Evolutionary conservation across 495 filamentous ascomycete species (phyloP).

Genomic region (Penicillium angulare): DNA sequence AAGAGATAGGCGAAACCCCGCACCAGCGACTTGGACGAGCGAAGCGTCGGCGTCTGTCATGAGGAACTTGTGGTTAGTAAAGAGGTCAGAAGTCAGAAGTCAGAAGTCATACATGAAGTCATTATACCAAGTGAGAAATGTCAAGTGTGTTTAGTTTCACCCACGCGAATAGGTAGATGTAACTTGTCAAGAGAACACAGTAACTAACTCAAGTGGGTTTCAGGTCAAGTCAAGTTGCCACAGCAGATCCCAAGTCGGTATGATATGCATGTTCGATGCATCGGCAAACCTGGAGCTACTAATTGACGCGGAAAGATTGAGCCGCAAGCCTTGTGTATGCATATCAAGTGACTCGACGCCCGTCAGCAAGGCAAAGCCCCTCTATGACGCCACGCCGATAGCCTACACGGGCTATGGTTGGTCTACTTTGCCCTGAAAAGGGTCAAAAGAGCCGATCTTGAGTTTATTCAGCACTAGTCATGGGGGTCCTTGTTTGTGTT

Average conservation of each 20-base stretch:
- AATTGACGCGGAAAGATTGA: slow-evolving; percentile 6
- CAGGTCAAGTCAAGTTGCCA: slow-evolving; percentile 8
- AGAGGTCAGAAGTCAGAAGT: no score
- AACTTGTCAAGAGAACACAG: no score
- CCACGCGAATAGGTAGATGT: no score
- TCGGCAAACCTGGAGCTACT: neutral
- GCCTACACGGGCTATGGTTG: slow-evolving; percentile 8
- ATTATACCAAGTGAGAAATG: no score
- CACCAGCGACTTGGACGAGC: slow-evolving; percentile 37
- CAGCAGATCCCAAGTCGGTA: slow-evolving; percentile 3
- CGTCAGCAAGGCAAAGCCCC: slow-evolving; percentile 11
- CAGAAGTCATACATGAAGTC: no score
- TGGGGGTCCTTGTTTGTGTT: no score
- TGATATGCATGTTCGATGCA: slow-evolving; percentile 1
- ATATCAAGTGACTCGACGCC: slow-evolving; percentile 29
- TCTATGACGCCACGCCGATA: slow-evolving; percentile 25
- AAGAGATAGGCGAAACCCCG: slow-evolving; percentile 44
- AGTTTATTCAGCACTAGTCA: neutral
- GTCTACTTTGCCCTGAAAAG: neutral
- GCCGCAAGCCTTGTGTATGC: slow-evolving; percentile 18
- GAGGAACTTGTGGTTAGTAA: slow-evolving; percentile 1
- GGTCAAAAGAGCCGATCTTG: slow-evolving; percentile 17
- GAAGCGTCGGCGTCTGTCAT: slow-evolving; percentile 25
- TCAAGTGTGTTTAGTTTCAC: no score
- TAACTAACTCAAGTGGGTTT: no score